Base-by-base conservation (phyloP, 2,329 filamentous ascomycete genomes). In the Botrytis medusae region DNA sequence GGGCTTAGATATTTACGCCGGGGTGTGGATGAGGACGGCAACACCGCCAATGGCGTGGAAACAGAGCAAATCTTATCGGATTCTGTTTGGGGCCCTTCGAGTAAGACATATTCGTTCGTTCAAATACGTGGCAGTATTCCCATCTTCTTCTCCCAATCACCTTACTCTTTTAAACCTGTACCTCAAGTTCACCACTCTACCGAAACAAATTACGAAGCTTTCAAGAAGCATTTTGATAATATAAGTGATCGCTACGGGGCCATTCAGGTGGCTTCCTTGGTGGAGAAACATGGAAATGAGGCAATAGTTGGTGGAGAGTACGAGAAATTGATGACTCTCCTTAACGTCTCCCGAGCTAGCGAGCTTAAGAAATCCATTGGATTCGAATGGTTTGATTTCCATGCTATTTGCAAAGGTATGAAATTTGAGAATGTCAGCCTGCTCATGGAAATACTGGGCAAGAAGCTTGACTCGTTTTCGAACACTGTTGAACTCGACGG, bases 311-410 rank as follows among this genome's bases (percentile, higher is more conserved):
- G 95, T 5, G 87, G 91, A 71, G 87, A 91, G 51, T 99, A 94
- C 80, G 88, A 97, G 79, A 86, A 88, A 68, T 90, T 90, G 73
- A 87, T 93, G 1, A 84, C 89, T 67, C 82, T 85, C 37, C 84
- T 95, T 71, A 97, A 96, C 76, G 86, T 91, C 12, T 85, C 88
- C 60, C 85, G 85, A 10, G 85, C 86, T 7, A 81, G 76, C 2
- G 78, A 81, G 12, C 18, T 54, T 29, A 60, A 48, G 48, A 54
- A 68, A 9, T 81, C 85, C 16, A 83, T 96, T 20, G 87, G 85
- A 0, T 97, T 97, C 79, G 93, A 97, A 80, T 99, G 96, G 96
- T 99, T 98, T 78, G 96, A 99, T 80, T 99, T 99, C 79, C 96
- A 98, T 81, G 87, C 90, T 29, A 93, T 93, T 42, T 98, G 96